A percentile compares a stretch with the other conserved stretches of the same genome.
These are phyloP conservation scores for Melanogaster broomeanus DNA, from an alignment of 768 basidiomycete genomes.

Conservation along the genomic window DNA sequence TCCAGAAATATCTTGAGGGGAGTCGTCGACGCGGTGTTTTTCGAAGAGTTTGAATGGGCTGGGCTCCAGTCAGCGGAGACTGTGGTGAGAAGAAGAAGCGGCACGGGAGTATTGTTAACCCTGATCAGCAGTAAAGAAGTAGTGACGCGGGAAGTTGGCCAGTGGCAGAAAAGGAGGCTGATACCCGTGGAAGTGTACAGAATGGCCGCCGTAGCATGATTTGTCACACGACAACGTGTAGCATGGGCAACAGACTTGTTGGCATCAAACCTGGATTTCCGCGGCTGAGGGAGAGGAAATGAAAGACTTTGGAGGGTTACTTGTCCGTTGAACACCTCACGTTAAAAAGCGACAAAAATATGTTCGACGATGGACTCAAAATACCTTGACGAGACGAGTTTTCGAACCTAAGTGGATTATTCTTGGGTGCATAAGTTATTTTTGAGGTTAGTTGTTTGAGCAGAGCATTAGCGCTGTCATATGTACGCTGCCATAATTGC, in stretches of 20 bases:
- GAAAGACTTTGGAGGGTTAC: not conserved
- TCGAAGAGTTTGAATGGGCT: conserved; percentile 23
- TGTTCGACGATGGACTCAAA: conserved; percentile 9
- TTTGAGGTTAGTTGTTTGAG: conserved; percentile 16
- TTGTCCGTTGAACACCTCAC: not conserved
- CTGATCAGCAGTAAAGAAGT: conserved; percentile 32
- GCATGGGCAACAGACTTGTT: conserved; percentile 9
- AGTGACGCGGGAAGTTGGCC: conserved; percentile 25
- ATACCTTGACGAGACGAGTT: conserved; percentile 13
- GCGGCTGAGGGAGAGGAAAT: not conserved
- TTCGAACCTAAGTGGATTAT: conserved; percentile 27
- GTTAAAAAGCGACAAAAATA: conserved; percentile 22
- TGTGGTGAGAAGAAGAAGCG: not conserved
- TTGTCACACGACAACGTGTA: conserved; percentile 17
- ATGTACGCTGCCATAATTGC: conserved; percentile 10
- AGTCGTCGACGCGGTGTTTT: conserved; percentile 34
- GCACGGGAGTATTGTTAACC: conserved; percentile 23
- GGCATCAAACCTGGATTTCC: conserved; percentile 1
- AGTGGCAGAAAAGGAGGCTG: conserved; percentile 13
- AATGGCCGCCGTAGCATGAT: conserved; percentile 26
- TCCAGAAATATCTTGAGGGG: conserved; percentile 30
- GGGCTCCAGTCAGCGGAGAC: conserved; percentile 5
- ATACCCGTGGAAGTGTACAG: conserved; percentile 23
- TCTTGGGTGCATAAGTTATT: conserved; percentile 33
- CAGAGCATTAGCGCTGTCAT: conserved; percentile 27